A percentile compares a stretch with the other conserved stretches of the same genome.
These are phyloP conservation scores for Chytriomyces confervae DNA, from an alignment of 192 early-diverging fungal genomes.

Conservation along the genomic window DNA sequence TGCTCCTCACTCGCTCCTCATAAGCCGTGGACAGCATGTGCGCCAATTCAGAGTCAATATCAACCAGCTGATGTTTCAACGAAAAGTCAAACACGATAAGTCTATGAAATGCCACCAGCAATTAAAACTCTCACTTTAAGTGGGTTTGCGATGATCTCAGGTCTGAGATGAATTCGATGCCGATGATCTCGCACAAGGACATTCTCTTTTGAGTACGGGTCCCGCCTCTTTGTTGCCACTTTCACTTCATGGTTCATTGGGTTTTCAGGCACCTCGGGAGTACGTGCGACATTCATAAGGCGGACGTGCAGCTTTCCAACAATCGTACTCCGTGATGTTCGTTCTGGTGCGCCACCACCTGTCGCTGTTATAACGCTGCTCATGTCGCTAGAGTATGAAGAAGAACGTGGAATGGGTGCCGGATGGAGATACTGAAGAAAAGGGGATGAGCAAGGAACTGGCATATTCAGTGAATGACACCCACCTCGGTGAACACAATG, in stretches of 20 bases:
- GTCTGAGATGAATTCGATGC: slow-evolving; percentile 10
- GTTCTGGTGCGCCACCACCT: slow-evolving; percentile 3
- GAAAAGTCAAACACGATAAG: not conserved
- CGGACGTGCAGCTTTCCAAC: slow-evolving; percentile 44
- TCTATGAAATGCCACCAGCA: not conserved
- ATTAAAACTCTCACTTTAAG: slow-evolving; percentile 24
- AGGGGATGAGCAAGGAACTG: not conserved
- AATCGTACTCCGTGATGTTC: slow-evolving; percentile 9
- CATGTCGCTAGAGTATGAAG: slow-evolving; percentile 31
- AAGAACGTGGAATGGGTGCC: slow-evolving; percentile 23
- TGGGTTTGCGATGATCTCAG: slow-evolving; percentile 23
- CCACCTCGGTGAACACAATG: slow-evolving; percentile 42
- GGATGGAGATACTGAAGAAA: slow-evolving; percentile 22
- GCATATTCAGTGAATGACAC: not conserved
- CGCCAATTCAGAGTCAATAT: slow-evolving; percentile 50
- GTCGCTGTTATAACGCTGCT: slow-evolving; percentile 19
- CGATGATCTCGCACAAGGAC: slow-evolving; percentile 41
- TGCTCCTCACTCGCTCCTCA: slow-evolving; percentile 35
- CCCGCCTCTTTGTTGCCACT: slow-evolving; percentile 6
- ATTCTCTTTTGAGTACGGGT: slow-evolving; percentile 35
- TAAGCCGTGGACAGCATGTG: slow-evolving; percentile 36
- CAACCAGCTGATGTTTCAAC: slow-evolving; percentile 34
- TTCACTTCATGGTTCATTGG: not conserved
- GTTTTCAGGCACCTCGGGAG: not conserved
- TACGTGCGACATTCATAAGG: slow-evolving; percentile 40